Conservation (phyloP, 2,329 filamentous ascomycete species). For the Ascochyta koolunga region DNA sequence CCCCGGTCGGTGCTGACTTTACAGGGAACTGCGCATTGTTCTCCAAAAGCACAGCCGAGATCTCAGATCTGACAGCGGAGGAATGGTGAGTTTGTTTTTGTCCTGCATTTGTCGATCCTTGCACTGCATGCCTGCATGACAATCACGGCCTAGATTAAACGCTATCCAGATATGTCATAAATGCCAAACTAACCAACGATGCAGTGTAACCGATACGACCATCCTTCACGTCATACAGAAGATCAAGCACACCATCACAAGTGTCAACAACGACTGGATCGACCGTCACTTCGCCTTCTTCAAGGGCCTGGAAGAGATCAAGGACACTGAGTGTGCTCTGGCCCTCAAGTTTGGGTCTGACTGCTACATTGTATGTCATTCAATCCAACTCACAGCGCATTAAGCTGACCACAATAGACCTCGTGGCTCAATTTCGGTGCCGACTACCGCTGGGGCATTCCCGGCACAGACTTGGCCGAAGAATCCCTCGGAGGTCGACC, state of each 20-base stretch:
- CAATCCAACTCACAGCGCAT: background rate
- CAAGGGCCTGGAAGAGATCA: conserved; percentile 35
- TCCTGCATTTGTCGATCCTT: conserved; percentile 8
- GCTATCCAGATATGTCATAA: conserved; percentile 8
- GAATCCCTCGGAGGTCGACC: conserved; percentile 36
- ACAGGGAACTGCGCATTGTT: conserved; percentile 45
- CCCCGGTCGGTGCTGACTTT: conserved; percentile 31
- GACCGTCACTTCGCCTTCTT: conserved; percentile 39
- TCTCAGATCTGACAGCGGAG: conserved; percentile 34
- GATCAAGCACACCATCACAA: conserved; percentile 36
- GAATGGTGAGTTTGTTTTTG: conserved; percentile 34
- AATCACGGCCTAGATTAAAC: conserved; percentile 12
- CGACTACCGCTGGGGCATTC: conserved; percentile 42
- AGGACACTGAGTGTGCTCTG: conserved; percentile 39
- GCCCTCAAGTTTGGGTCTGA: conserved; percentile 39
- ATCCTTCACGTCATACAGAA: conserved; percentile 35
- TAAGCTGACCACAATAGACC: conserved; percentile 19
- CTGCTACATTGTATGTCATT: conserved; percentile 34
- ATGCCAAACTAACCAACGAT: conserved; percentile 17
- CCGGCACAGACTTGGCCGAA: conserved; percentile 35
- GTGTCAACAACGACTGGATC: conserved; percentile 42
- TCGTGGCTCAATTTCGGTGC: conserved; percentile 45
- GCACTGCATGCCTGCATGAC: conserved; percentile 17
- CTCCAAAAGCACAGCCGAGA: conserved; percentile 33
- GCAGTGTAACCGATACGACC: conserved; percentile 40